Evolutionary conservation across 495 filamentous ascomycete genomes (phyloP).

Genomic region (Evernia prunastri): DNA sequence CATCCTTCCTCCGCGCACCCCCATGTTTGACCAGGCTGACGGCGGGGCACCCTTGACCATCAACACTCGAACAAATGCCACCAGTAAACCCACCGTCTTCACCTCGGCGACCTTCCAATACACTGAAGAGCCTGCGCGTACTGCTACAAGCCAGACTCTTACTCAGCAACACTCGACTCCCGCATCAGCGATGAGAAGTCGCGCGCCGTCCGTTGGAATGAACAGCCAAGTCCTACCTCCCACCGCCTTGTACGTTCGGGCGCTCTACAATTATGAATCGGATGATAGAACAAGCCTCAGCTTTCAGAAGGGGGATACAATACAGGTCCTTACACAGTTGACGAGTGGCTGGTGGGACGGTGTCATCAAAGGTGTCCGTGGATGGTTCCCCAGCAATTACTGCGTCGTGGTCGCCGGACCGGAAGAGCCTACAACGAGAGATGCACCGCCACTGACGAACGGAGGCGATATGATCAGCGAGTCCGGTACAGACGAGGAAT

Average conservation of each 20-base stretch:
- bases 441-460: constrained; percentile 34
- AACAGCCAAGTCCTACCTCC: constrained; percentile 64
- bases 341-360: constrained; percentile 99
- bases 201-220: constrained; percentile 45
- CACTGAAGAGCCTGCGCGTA: constrained; percentile 38
- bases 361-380: constrained; percentile 83
- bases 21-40: constrained; percentile 20
- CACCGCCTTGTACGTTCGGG: constrained; percentile 83
- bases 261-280: constrained; percentile 94
- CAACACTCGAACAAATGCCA: constrained; percentile 22
- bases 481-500: constrained; percentile 52
- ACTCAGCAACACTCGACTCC: constrained; percentile 15
- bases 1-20: constrained; percentile 1
- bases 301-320: constrained; percentile 91
- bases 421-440: constrained; percentile 50
- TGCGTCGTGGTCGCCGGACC: constrained; percentile 74
- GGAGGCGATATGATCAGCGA: constrained; percentile 54
- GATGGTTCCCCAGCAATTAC: constrained; percentile 99
- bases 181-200: constrained; percentile 27
- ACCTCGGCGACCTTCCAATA: constrained; percentile 42
- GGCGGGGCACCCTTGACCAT: constrained; percentile 19
- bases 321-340: constrained; percentile 94
- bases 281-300: constrained; percentile 95
- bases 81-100: constrained; percentile 23
- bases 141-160: constrained; percentile 26